Evolutionary conservation across 2,329 filamentous ascomycete genomes (phyloP), one percentile per base, ranked within the genome.

Genomic region (Talaromyces marneffei): DNA sequence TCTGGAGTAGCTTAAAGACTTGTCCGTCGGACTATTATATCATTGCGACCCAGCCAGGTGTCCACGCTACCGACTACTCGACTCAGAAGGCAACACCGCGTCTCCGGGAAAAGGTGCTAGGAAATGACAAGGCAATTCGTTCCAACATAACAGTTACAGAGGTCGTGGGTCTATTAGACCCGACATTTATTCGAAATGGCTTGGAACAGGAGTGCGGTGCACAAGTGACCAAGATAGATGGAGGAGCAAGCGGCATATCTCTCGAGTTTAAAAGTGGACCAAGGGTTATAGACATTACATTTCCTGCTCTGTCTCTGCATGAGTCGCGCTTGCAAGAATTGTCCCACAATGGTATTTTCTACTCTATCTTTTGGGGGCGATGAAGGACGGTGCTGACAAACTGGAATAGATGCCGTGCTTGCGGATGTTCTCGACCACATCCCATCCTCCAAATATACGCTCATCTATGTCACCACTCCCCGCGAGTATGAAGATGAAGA

Each of bases 1-100:
- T 84, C 14, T 73, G 72, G 54, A 71, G 73, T 18, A 74, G 74
- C 29, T 83, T 96, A 27, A 78, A 80, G 40, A 75, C 77, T 59
- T 96, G 91, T 75, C 87, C 88, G 2, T 91, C 89, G 20, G 82
- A 86, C 56, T 83, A 83, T 67, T 96, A 96, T 77, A 78, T 95
- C 61, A 74, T 97, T 66, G 83, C 95, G 64, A 85, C 86, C 31
- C 91, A 96, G 72, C 87, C 89, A 10, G 88, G 89, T 66, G 81
- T 92, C 61, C 86, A 87, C 66, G 83, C 86, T 44, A 79, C 81
- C 64, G 91, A 96, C 73, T 86, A 93, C 68, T 76, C 78, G 66
- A 77, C 78, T 67, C 71, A 76, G 74, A 71, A 74, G 71, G 77
- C 78, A 65, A 80, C 80, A 66, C 84, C 80, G 70, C 83, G 79